Percentiles rank a stretch among this genome's conserved stretches.
Evolutionary conservation across 73 alveolate species (phyloP).

Genomic region (Stentor coeruleus): DNA sequence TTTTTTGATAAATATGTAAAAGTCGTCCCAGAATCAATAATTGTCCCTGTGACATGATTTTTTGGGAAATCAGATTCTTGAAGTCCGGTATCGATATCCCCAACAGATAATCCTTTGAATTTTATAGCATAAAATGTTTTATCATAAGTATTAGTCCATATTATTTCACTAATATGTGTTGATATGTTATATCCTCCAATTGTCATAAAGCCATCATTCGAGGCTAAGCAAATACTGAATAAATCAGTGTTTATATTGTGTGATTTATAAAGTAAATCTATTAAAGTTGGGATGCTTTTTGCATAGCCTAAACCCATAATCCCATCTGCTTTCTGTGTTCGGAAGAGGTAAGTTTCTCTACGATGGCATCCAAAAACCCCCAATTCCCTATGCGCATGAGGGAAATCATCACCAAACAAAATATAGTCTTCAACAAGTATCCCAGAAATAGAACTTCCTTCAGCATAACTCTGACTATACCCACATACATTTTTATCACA

Average conservation of each 20-base stretch:
- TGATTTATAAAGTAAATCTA: conserved; percentile 43
- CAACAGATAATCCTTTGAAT: conserved; percentile 5
- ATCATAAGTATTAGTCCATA: neutral
- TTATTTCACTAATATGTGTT: neutral
- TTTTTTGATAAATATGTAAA: neutral
- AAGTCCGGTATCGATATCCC: neutral
- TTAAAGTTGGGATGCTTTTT: conserved; percentile 53
- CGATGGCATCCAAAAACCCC: conserved; percentile 78
- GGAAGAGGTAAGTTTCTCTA: conserved; percentile 76
- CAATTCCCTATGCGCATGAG: conserved; percentile 15
- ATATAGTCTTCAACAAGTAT: conserved; percentile 48
- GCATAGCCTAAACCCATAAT: conserved; percentile 75
- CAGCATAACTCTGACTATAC: conserved; percentile 57
- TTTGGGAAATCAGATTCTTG: conserved; percentile 5
- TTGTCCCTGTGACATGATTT: conserved; percentile 16
- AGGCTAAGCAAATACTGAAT: conserved; percentile 77
- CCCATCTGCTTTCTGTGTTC: conserved; percentile 87
- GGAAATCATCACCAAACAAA: conserved; percentile 54
- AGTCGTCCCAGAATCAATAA: conserved; percentile 28
- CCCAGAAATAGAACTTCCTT: conserved; percentile 64
- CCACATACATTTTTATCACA: conserved; percentile 40
- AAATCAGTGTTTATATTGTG: conserved; percentile 43
- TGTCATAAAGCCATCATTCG: conserved; percentile 55
- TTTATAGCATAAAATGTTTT: neutral
- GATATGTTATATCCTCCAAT: conserved; percentile 63